Conservation (phyloP, 768 basidiomycete species). For the Russula sp. region DNA sequence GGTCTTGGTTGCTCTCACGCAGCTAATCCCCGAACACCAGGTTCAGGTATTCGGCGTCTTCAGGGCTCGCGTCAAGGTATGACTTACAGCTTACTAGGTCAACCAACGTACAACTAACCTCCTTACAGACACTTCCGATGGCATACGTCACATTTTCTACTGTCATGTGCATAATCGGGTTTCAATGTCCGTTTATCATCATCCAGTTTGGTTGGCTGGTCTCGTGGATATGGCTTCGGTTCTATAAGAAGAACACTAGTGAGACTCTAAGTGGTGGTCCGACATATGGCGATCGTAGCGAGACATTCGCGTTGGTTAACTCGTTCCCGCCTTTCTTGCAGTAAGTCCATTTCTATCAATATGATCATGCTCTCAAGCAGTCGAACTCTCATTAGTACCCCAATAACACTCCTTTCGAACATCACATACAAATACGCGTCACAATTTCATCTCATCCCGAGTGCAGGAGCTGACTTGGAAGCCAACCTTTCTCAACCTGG, state of each 20-base stretch:
- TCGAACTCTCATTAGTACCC: slow-evolving; percentile 49
- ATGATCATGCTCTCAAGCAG: slow-evolving; percentile 4
- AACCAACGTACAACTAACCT: slow-evolving; percentile 2
- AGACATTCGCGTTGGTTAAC: slow-evolving; percentile 90
- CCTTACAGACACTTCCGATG: slow-evolving; percentile 84
- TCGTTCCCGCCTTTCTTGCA: slow-evolving; percentile 98
- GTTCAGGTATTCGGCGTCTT: slow-evolving; percentile 86
- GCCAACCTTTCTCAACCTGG: slow-evolving; percentile 74
- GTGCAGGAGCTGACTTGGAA: slow-evolving; percentile 62
- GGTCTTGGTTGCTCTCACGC: slow-evolving; percentile 93
- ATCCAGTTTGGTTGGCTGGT: slow-evolving; percentile 99
- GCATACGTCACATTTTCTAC: slow-evolving; percentile 88
- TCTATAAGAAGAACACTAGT: slow-evolving; percentile 84
- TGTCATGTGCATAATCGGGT: slow-evolving; percentile 75
- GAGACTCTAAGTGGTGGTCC: slow-evolving; percentile 60
- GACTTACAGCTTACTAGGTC: background rate
- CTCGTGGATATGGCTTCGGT: slow-evolving; percentile 91
- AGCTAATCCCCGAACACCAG: slow-evolving; percentile 97
- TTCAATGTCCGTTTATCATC: slow-evolving; percentile 86
- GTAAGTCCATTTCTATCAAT: slow-evolving; percentile 42
- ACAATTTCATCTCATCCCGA: slow-evolving; percentile 72
- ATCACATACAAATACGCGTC: slow-evolving; percentile 63
- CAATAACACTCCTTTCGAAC: slow-evolving; percentile 65
- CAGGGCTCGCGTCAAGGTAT: slow-evolving; percentile 86
- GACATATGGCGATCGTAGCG: slow-evolving; percentile 91